Conservation (phyloP, 495 filamentous ascomycete genomes). For the Aspergillus sclerotiicarbonarius region DNA sequence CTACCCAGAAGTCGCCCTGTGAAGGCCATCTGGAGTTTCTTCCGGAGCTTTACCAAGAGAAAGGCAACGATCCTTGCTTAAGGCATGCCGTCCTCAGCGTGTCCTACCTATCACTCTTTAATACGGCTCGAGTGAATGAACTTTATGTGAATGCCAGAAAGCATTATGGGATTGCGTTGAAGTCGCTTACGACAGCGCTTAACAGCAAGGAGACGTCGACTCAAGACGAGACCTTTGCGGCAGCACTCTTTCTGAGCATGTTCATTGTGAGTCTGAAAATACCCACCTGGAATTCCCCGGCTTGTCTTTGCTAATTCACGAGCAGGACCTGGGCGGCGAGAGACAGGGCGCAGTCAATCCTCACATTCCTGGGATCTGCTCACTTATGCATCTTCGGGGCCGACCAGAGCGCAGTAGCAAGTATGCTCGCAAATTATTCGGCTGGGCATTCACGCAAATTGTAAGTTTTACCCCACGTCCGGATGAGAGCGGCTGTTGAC, state of each 20-base stretch:
- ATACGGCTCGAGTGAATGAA: not conserved
- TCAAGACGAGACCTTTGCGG: conserved; percentile 2
- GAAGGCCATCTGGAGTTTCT: conserved; percentile 5
- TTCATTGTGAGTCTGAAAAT: conserved; percentile 2
- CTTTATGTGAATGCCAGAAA: conserved; percentile 1
- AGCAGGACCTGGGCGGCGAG: conserved; percentile 7
- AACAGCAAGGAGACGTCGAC: not conserved
- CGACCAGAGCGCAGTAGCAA: not conserved
- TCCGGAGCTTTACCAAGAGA: conserved; percentile 6
- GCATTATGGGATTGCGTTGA: conserved; percentile 4
- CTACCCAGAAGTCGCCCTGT: not conserved
- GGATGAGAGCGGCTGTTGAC: not conserved
- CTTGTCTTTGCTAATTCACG: not conserved
- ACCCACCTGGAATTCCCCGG: not conserved
- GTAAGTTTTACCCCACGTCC: not conserved
- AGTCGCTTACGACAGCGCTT: not conserved
- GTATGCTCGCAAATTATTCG: conserved; percentile 1
- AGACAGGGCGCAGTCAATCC: conserved; percentile 1
- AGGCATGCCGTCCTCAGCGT: conserved; percentile 8
- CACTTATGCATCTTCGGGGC: conserved; percentile 4
- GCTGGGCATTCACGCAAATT: conserved; percentile 8
- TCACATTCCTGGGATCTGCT: conserved; percentile 7
- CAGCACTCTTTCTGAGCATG: conserved; percentile 4
- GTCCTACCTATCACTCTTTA: conserved; percentile 4
- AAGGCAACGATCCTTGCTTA: not conserved